Conservation (phyloP, 495 filamentous ascomycete genomes). For the Podospora sp. region DNA sequence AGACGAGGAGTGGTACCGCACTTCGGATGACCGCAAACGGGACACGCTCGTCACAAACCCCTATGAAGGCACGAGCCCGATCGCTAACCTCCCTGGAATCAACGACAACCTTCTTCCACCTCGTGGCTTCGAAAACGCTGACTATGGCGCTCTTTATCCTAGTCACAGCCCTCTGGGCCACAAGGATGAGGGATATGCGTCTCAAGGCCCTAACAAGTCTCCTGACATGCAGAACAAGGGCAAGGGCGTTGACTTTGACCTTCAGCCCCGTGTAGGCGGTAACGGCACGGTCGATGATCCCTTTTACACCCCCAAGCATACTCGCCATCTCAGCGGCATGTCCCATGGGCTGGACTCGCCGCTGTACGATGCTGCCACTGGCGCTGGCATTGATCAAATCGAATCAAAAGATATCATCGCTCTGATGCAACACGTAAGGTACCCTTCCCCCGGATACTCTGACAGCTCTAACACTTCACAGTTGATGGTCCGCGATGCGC, state of each 20-base stretch:
- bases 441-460: neutral
- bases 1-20: constrained; percentile 59
- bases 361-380: constrained; percentile 88
- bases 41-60: constrained; percentile 61
- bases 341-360: constrained; percentile 89
- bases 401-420: constrained; percentile 97
- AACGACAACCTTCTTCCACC: constrained; percentile 49
- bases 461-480: constrained; percentile 48
- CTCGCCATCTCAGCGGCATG: constrained; percentile 79
- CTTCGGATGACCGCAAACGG: constrained; percentile 56
- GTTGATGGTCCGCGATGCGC: constrained; percentile 95
- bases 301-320: constrained; percentile 61
- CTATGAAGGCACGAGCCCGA: constrained; percentile 58
- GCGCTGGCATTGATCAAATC: constrained; percentile 86
- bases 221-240: constrained; percentile 56
- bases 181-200: constrained; percentile 88
- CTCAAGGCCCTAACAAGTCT: constrained; percentile 72
- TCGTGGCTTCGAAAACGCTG: constrained; percentile 36
- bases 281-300: constrained; percentile 56
- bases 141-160: constrained; percentile 47
- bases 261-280: constrained; percentile 55
- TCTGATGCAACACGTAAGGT: constrained; percentile 89
- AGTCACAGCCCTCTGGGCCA: constrained; percentile 48
- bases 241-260: constrained; percentile 61
- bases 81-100: constrained; percentile 53